Conservation (phyloP, 495 filamentous ascomycete genomes). For the Penicillium cosmopolitanum region DNA sequence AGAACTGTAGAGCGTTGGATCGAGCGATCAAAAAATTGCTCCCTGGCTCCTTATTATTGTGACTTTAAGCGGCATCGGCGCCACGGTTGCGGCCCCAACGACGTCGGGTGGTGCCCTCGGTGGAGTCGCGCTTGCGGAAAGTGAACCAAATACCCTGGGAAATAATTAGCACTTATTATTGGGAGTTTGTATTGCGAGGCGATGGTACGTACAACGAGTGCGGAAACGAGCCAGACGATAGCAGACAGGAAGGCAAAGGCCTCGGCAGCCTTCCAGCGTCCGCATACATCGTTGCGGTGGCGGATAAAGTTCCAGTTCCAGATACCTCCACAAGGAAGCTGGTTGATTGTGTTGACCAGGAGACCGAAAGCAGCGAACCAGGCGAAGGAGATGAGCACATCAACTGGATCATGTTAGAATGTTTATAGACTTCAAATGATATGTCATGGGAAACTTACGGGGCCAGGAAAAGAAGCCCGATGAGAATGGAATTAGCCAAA, state of each 20-base stretch:
- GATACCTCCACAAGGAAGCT: constrained; percentile 58
- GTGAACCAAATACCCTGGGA: constrained; percentile 48
- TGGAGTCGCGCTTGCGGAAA: constrained; percentile 35
- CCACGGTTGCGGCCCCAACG: constrained; percentile 10
- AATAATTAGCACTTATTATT: constrained; percentile 4
- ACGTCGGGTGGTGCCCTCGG: neutral
- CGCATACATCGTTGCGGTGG: constrained; percentile 45
- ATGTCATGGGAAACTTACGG: constrained; percentile 29
- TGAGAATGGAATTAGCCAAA: constrained; percentile 61
- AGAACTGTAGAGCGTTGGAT: neutral
- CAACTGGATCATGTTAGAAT: constrained; percentile 38
- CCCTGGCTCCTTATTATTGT: too few relatives aligned
- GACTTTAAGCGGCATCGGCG: constrained; percentile 13
- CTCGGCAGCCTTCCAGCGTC: constrained; percentile 66
- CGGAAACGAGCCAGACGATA: constrained; percentile 66
- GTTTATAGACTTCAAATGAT: neutral
- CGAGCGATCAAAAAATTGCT: neutral
- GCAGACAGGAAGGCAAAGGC: constrained; percentile 72
- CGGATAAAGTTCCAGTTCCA: constrained; percentile 52
- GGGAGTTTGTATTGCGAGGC: neutral
- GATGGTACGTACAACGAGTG: constrained; percentile 47
- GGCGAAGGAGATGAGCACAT: constrained; percentile 59
- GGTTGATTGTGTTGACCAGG: constrained; percentile 56
- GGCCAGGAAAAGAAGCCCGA: constrained; percentile 49
- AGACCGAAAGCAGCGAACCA: constrained; percentile 71